Conservation (phyloP, 148 eudicot species). For the Arctostaphylos glauca region DNA sequence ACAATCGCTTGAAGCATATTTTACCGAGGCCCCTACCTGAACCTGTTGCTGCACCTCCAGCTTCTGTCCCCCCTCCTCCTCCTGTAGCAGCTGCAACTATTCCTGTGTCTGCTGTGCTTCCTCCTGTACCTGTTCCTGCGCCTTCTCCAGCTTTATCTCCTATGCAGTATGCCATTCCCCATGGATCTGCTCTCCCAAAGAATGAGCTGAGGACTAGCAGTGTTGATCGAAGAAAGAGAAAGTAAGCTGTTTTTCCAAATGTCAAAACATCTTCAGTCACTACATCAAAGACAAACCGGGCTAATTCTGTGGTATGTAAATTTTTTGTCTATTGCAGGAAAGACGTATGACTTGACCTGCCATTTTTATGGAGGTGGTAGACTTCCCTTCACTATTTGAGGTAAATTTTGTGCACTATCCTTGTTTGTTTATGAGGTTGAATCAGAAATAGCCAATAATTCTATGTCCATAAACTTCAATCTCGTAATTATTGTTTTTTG, state of each 20-base stretch:
- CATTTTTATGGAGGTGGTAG: neutral
- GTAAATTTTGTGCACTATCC: neutral
- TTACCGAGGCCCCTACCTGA: constrained; percentile 88
- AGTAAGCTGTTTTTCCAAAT: constrained; percentile 38
- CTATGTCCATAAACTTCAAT: neutral
- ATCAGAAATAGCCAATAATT: neutral
- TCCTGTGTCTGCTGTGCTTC: constrained; percentile 39
- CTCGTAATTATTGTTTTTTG: neutral
- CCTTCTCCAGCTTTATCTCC: constrained; percentile 71
- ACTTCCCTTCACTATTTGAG: constrained; percentile 4
- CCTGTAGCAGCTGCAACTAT: constrained; percentile 44
- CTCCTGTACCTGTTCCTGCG: constrained; percentile 33
- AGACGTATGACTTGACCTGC: constrained; percentile 18
- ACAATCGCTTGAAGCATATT: constrained; percentile 90
- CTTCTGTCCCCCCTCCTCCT: constrained; percentile 45
- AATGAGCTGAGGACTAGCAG: constrained; percentile 65
- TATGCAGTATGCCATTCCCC: constrained; percentile 67
- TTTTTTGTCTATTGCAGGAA: constrained; percentile 21
- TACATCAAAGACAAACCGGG: neutral
- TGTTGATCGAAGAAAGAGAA: constrained; percentile 80
- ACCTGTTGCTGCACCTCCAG: constrained; percentile 47
- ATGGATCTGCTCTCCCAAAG: constrained; percentile 58
- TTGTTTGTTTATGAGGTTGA: neutral
- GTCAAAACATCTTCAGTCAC: neutral
- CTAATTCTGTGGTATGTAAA: neutral